phyloP scores from a whole-genome alignment of 2,329 filamentous ascomycete species.

The Cladophialophora psammophila region DNA sequence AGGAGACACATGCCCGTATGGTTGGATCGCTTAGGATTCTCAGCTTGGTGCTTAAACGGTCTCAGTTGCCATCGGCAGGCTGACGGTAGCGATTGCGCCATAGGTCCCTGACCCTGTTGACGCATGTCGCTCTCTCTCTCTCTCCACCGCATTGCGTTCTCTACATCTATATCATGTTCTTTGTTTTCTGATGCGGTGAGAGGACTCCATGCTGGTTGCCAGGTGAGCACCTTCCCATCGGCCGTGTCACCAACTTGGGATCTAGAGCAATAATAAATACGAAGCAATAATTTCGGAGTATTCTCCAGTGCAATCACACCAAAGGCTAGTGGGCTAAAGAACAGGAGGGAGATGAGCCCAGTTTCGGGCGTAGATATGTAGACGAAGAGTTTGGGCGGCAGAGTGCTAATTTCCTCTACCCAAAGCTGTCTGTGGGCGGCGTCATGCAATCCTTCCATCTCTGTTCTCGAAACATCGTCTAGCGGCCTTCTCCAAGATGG shows the following conservation, averaged over 20 bases:
- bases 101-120: background rate
- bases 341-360: background rate
- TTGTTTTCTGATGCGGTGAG: background rate
- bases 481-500: slow-evolving; percentile 2
- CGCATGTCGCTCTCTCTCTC: background rate
- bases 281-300: slow-evolving; percentile 1
- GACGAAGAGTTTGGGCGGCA: background rate
- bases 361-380: background rate
- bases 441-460: slow-evolving; percentile 1
- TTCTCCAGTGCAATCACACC: background rate
- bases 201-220: background rate
- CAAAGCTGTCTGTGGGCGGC: background rate
- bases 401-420: background rate
- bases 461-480: slow-evolving; percentile 5
- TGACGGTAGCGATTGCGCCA: background rate
- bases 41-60: background rate
- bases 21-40: slow-evolving; percentile 4
- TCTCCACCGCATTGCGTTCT: background rate
- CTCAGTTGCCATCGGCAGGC: background rate
- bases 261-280: background rate
- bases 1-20: background rate
- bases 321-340: background rate
- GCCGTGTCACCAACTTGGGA: background rate
- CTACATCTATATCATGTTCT: background rate
- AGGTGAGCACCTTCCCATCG: background rate